These are phyloP conservation scores for Tulasnella sp. DNA, from an alignment of 768 basidiomycete species.

Conservation along the genomic window DNA sequence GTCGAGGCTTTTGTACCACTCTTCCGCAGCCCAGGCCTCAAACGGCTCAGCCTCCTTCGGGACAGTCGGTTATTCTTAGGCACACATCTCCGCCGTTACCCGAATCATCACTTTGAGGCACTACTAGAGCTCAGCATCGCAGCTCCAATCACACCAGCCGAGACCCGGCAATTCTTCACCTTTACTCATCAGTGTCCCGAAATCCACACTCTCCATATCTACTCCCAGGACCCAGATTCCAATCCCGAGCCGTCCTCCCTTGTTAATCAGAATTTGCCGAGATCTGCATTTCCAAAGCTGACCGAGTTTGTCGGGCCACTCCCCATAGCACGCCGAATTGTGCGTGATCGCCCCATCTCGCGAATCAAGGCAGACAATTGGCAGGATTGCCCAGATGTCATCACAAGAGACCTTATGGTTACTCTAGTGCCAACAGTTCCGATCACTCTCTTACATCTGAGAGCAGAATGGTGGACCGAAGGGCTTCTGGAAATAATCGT, in stretches of 20 bases:
- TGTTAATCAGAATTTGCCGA: not conserved
- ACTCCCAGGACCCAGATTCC: not conserved
- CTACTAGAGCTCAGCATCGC: not conserved
- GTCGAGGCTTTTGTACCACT: not conserved
- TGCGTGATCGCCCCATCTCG: not conserved
- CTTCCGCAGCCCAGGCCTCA: not conserved
- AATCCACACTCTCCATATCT: not conserved
- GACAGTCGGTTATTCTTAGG: not conserved
- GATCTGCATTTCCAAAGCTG: not conserved
- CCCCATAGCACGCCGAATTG: not conserved
- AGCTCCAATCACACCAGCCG: not conserved
- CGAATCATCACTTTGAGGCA: not conserved
- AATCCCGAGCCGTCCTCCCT: not conserved
- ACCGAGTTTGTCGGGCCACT: not conserved
- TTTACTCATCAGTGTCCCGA: not conserved
- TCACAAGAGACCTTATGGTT: not conserved
- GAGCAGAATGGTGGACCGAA: not conserved
- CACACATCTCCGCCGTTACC: not conserved
- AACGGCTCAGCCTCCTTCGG: not conserved
- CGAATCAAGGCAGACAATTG: not conserved
- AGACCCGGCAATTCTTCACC: not conserved
- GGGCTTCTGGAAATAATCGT: not conserved
- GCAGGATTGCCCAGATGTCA: not conserved
- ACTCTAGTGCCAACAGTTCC: not conserved
- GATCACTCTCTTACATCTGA: not conserved